Evolutionary conservation across 306 rosid species (phyloP), one percentile per base, ranked within the genome.

Genomic region (Medicago truncatula): DNA sequence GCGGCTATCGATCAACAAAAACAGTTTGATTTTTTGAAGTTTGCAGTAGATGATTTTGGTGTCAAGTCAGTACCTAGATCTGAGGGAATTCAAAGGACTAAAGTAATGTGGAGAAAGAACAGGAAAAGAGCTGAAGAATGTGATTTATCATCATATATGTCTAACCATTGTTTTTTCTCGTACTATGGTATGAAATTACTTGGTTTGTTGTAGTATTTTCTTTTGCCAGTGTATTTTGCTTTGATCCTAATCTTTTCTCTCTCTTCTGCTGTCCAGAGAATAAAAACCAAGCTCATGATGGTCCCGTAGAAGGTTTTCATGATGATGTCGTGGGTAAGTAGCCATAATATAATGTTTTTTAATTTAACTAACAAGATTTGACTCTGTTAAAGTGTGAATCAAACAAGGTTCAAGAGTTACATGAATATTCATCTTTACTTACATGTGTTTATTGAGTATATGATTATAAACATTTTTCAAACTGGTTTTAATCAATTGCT

Each of bases 101-200:
- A 81, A 82, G 82, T 83, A 50, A 87, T 88, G 93, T 88, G 67
- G 83, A 89, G 97, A 87, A 90, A 84, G 86, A 95, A 88, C 88
- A 86, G 99, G 79, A 86, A 77, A 83, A 87, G 84, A 82, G 80
- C 78, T 71, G 99, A 92, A 61, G 83, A 82, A 17, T 76, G 31
- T 79, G 88, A 95, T 83, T 40, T 76, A 65, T 71, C 60, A 9
- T 71, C 88, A 11, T 90, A 89, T 63, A 62, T 88, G 82, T 81
- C 86, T 16, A 86, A 79, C 20, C 99, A 95, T 77, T 78, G 72
- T 66, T 57, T 95, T 71, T 90, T 95, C 83, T 90, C 98, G 67
- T 95, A 89, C 83, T 83, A 75, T 58, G 99, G 99, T 95, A 88
- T 43, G 88, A 0, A 50, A 18, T 68, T 82, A 72, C 56, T 73